These are phyloP conservation scores for Allium sativum DNA, from an alignment of 106 monocot genomes.

Conservation along the genomic window DNA sequence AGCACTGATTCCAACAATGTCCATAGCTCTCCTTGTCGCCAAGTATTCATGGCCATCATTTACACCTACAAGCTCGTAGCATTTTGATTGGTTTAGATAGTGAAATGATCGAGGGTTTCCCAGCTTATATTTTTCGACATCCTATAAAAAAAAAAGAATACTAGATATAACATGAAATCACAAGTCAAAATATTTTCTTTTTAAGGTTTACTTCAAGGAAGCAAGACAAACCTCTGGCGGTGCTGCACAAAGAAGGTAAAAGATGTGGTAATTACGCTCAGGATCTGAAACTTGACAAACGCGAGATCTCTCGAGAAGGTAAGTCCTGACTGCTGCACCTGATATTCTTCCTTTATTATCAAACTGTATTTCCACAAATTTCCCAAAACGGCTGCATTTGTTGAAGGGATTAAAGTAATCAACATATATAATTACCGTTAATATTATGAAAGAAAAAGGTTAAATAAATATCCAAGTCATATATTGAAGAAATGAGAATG, in stretches of 20 bases:
- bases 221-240: conserved; percentile 54
- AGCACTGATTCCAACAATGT: conserved; percentile 79
- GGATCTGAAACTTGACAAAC: conserved; percentile 84
- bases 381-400: conserved; percentile 77
- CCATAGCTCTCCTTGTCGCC: conserved; percentile 83
- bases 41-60: conserved; percentile 74
- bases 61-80: conserved; percentile 58
- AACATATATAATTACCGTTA: not conserved
- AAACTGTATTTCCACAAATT: conserved; percentile 96
- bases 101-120: conserved; percentile 49
- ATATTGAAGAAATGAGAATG: not conserved
- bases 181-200: not conserved
- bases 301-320: conserved; percentile 92
- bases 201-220: not conserved
- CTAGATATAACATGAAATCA: not conserved
- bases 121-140: conserved; percentile 63
- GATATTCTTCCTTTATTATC: conserved; percentile 91
- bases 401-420: not conserved
- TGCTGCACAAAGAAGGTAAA: conserved; percentile 85
- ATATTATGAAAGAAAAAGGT: not conserved
- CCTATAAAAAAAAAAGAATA: conserved; percentile 24
- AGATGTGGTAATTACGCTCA: conserved; percentile 90
- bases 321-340: conserved; percentile 91
- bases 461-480: not conserved
- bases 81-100: conserved; percentile 88